These are phyloP conservation scores for Colletotrichum musicola DNA, from an alignment of 2,329 filamentous ascomycete genomes.

Conservation along the genomic window DNA sequence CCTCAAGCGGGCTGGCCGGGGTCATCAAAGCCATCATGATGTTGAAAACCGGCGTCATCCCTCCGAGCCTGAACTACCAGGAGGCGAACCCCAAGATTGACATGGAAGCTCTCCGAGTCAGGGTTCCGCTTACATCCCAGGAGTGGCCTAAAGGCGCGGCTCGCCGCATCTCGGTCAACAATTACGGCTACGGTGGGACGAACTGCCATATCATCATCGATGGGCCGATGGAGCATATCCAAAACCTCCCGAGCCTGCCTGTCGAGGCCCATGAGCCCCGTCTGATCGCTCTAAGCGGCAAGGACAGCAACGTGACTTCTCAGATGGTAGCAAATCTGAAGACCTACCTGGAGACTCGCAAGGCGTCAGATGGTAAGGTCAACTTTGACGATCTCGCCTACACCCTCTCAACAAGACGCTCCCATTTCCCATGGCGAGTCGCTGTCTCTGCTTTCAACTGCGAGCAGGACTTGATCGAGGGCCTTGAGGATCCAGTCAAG, in stretches of 20 bases:
- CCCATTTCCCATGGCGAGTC: conserved; percentile 37
- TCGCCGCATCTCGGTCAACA: conserved; percentile 29
- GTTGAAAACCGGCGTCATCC: conserved; percentile 63
- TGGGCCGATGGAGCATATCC: conserved; percentile 29
- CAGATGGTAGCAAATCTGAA: conserved; percentile 8
- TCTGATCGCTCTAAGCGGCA: conserved; percentile 17
- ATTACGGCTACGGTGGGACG: conserved; percentile 34
- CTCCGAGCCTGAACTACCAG: conserved; percentile 65
- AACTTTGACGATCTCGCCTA: conserved; percentile 39
- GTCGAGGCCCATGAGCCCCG: neutral
- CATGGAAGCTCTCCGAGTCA: conserved; percentile 11
- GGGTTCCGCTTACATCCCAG: neutral
- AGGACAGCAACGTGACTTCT: conserved; percentile 5
- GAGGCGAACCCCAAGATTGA: conserved; percentile 57
- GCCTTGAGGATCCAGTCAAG: conserved; percentile 17
- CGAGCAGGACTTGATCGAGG: conserved; percentile 12
- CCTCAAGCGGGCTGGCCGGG: conserved; percentile 63
- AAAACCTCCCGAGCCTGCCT: neutral
- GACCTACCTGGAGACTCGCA: conserved; percentile 1
- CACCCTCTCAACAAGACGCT: conserved; percentile 39
- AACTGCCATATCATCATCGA: conserved; percentile 44
- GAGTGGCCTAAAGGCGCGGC: conserved; percentile 10
- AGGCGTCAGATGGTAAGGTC: neutral
- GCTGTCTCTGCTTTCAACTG: conserved; percentile 40
- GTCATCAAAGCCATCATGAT: conserved; percentile 64